Base-by-base conservation (phyloP, 2,329 filamentous ascomycete genomes). In the Fusarium continuum region DNA sequence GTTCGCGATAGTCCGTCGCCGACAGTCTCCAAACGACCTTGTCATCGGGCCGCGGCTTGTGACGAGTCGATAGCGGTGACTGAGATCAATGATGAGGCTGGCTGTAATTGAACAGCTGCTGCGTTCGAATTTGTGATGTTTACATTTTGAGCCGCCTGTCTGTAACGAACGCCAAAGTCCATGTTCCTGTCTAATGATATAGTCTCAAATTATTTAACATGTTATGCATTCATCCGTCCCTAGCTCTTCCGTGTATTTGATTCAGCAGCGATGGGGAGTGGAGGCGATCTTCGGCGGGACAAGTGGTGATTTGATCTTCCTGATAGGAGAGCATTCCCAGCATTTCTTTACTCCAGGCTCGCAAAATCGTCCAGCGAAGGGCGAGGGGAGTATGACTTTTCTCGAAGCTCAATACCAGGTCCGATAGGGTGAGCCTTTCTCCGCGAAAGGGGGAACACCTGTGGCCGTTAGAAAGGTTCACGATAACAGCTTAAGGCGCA, bases 401-500 rank as follows among this genome's bases (percentile, higher is more conserved):
- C 87, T 70, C 88, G 83, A 65, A 93, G 83, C 76, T 96, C 93
- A 63, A 97, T 87, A 11, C 93, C 93, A 4, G 92, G 92, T 0
- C 93, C 93, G 47, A 93, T 84, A 26, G 90, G 77, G 61, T 90
- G 85, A 41, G 83, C 80, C 71, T 83, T 82, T 73, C 91, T 84
- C 72, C 91, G 78, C 1, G 82, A 81, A 9, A 81, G 45, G 7
- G 85, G 85, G 63, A 88, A 88, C 20, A 88, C 79, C 85, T 88
- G 55, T 1, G 17, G 9, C 54, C 64, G 40, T 67, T 45, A 72
- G 67, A 6, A 9, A 22, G 2, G n/a, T 7, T 32, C 28, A 23
- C 5, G n/a, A 5, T 28, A 19, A n/a, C 14, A 29, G 6, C 13
- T 13, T 1, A 20, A 43, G 25, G 11, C 40, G 20, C 17, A 23